Percentiles rank a stretch among this genome's conserved stretches.
phyloP scores from a whole-genome alignment of 306 rosid genomes.

The Cucurbita maxima region DNA sequence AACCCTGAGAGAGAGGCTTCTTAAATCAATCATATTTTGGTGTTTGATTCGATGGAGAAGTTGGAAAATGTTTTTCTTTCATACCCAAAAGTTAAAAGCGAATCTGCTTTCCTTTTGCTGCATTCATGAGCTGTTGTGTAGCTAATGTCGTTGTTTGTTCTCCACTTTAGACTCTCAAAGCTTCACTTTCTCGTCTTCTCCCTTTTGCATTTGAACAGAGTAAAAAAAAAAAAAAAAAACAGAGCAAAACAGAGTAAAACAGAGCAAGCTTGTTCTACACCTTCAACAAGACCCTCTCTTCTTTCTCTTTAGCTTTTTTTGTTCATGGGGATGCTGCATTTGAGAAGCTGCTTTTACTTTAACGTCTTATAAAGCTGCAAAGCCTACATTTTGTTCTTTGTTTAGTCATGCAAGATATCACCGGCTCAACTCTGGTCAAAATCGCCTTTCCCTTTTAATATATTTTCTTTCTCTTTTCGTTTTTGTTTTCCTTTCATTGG shows the following conservation, averaged over 20 bases:
- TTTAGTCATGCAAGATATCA: slow-evolving; percentile 78
- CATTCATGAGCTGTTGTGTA: slow-evolving; percentile 62
- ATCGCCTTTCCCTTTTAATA: slow-evolving; percentile 45
- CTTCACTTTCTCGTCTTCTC: slow-evolving; percentile 55
- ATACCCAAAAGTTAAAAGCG: slow-evolving; percentile 59
- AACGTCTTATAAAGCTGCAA: slow-evolving; percentile 75
- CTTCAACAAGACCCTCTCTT: slow-evolving; percentile 15
- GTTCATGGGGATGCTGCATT: slow-evolving; percentile 39
- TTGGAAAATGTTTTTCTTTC: slow-evolving; percentile 25
- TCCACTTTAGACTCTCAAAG: slow-evolving; percentile 96
- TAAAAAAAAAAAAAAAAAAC: not conserved
- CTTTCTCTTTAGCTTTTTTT: slow-evolving; percentile 31
- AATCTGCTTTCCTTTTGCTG: slow-evolving; percentile 63
- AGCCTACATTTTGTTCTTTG: slow-evolving; percentile 60
- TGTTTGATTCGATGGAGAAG: slow-evolving; percentile 15
- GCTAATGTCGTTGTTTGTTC: slow-evolving; percentile 40
- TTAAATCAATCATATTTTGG: slow-evolving; percentile 4
- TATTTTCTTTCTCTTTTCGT: not conserved
- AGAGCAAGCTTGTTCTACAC: slow-evolving; percentile 21
- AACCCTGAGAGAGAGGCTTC: not conserved
- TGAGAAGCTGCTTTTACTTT: slow-evolving; percentile 70
- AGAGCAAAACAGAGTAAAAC: not conserved
- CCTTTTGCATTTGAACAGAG: slow-evolving; percentile 10
- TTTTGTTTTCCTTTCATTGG: slow-evolving; percentile 14
- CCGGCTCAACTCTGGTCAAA: slow-evolving; percentile 55